Base-by-base conservation (phyloP, 805 yeast species). In the Cyberlindnera misumaiensis region DNA sequence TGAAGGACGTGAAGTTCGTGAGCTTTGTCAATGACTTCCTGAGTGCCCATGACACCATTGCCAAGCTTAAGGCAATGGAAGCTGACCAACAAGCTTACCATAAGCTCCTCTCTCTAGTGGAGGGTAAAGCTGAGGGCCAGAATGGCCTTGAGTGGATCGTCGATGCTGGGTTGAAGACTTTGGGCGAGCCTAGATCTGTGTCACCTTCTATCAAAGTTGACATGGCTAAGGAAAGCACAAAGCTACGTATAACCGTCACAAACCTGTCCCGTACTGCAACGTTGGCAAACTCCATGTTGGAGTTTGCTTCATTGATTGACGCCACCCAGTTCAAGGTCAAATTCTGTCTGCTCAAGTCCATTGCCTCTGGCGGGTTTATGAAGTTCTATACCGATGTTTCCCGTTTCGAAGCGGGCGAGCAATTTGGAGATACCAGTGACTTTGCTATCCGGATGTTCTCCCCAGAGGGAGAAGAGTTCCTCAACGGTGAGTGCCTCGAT, bases 311-410 rank as follows among this genome's bases (percentile, higher is more conserved):
- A 2, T 13, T 16, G 32, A 13, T 16, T 10, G 22, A 25, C 12
- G 26, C n/a, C 12, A 5, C 17, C 5, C 25, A 16, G 11, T 15
- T 28, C 28, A 28, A 32, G 13, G 13, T 29, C 6, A 38, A 32
- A 7, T 29, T 38, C 22, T 17, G 34, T n/a, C 5, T 38, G 13
- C 25, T n/a, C 6, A 29, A 38, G 11, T 12, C 34, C 11, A 36
- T 36, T 15, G 13, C 18, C 11, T 25, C 17, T 4, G 28, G 18
- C 14, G 38, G 33, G 10, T 29, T 29, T 20, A 29, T 28, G 22
- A 35, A 20, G 12, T 29, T 35, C 20, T 11, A 24, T 11, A 18
- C n/a, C 8, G 32, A 35, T 20, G 7, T 35, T 20, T 28, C 32
- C 12, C 17, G 28, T 3, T 35, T 29, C 14, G 10, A 14, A 16